These are phyloP conservation scores for Mycena venus DNA, from an alignment of 768 basidiomycete genomes.

Conservation along the genomic window DNA sequence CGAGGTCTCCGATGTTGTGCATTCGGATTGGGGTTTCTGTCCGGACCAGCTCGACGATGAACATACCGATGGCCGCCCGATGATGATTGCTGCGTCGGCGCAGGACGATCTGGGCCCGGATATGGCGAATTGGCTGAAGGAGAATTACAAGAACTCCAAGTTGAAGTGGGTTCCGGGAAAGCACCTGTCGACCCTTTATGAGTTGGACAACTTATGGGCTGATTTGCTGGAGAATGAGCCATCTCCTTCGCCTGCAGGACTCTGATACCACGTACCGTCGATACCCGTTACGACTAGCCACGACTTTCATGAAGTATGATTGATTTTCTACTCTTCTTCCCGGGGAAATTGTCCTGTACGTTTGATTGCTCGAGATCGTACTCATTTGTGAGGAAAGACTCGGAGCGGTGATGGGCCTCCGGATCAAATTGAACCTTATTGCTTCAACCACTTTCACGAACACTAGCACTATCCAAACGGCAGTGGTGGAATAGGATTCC, in stretches of 20 bases:
- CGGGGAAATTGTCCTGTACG: no score
- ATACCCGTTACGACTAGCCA: no score
- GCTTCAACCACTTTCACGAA: no score
- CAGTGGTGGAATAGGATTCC: no score
- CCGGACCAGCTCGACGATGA: conserved; percentile 59
- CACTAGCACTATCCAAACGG: no score
- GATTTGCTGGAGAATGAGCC: conserved; percentile 42
- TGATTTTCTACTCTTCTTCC: no score
- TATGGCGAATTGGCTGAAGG: conserved; percentile 65
- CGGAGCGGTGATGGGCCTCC: no score
- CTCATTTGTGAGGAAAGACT: no score
- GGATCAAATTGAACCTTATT: no score
- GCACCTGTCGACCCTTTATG: conserved; percentile 61
- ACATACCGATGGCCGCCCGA: conserved; percentile 54
- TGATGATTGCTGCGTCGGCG: conserved; percentile 59
- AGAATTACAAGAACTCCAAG: conserved; percentile 58
- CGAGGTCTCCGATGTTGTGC: conserved; percentile 54
- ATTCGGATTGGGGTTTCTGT: conserved; percentile 66
- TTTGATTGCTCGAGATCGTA: no score
- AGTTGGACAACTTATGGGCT: conserved; percentile 61
- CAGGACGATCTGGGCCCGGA: conserved; percentile 58
- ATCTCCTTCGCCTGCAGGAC: background rate
- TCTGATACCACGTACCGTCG: no score
- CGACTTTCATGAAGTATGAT: no score
- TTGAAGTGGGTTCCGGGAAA: conserved; percentile 61